phyloP scores from a whole-genome alignment of 1,139 yeast genomes.

The Candida sp. region DNA sequence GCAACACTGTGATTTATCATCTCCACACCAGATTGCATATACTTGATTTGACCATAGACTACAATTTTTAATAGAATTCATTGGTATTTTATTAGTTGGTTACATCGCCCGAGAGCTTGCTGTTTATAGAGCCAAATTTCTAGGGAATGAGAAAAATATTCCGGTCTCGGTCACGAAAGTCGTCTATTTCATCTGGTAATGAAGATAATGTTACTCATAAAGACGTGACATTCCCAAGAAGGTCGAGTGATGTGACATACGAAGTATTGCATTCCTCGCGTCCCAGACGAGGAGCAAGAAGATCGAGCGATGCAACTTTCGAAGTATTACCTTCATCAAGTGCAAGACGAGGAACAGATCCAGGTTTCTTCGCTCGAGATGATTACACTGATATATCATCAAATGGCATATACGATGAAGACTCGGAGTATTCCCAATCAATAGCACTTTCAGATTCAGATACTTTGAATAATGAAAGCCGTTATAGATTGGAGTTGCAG shows the following conservation, averaged over 20 bases:
- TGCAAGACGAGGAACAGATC: too few species aligned
- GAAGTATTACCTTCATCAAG: not conserved
- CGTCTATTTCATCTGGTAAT: not conserved
- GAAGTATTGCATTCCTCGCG: not conserved
- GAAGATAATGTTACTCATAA: not conserved
- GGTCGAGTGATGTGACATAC: not conserved
- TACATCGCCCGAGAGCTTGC: not conserved
- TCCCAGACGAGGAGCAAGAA: not conserved
- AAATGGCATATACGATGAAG: not conserved
- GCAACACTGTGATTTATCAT: too few species aligned
- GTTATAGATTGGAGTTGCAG: slow-evolving; percentile 31
- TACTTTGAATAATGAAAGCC: slow-evolving; percentile 16
- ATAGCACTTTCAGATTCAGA: slow-evolving; percentile 20
- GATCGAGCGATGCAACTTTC: not conserved
- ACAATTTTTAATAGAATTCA: not conserved
- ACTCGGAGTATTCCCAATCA: slow-evolving; percentile 6
- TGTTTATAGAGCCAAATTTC: too few species aligned
- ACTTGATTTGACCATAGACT: not conserved
- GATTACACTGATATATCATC: not conserved
- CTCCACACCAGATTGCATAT: not conserved
- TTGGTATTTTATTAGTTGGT: not conserved
- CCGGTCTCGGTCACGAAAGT: not conserved
- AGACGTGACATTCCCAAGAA: not conserved
- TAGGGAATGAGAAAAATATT: not conserved
- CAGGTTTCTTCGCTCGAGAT: not conserved